These are phyloP conservation scores for Fusarium newnesense DNA, from an alignment of 2,329 filamentous ascomycete species.

Conservation along the genomic window DNA sequence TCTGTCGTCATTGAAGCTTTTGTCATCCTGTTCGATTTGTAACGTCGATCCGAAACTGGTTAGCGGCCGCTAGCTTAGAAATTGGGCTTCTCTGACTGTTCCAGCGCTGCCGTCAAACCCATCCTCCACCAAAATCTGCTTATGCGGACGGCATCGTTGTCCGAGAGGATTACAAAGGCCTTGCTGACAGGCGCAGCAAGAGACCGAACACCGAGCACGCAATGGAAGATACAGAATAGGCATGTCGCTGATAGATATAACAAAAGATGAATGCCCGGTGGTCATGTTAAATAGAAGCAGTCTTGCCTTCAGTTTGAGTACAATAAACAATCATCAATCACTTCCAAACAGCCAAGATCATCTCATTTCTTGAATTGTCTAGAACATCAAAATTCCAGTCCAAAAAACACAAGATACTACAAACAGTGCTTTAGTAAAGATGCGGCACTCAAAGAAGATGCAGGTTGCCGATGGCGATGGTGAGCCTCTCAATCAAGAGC, in stretches of 20 bases:
- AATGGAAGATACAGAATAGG: not conserved
- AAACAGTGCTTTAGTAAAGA: not conserved
- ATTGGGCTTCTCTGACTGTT: not conserved
- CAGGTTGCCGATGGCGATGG: conserved; percentile 5
- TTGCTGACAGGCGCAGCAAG: not conserved
- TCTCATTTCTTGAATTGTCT: not conserved
- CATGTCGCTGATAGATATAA: not conserved
- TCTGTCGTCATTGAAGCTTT: conserved; percentile 6
- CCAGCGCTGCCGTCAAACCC: not conserved
- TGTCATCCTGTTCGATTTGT: conserved; percentile 23
- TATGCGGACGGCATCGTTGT: conserved; percentile 1
- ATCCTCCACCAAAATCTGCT: not conserved
- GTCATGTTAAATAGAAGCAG: not conserved
- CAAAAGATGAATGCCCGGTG: not conserved
- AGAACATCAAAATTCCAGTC: not conserved
- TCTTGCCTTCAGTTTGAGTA: not conserved
- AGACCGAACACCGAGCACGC: conserved; percentile 28
- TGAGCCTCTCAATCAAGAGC: not conserved
- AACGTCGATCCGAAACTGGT: not conserved
- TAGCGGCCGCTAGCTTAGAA: conserved; percentile 28
- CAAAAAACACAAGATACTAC: accelerated
- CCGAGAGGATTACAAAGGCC: conserved; percentile 22
- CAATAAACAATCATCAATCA: not conserved
- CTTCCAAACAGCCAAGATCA: not conserved
- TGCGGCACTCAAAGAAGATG: conserved; percentile 23